A percentile compares a stretch with the other conserved stretches of the same genome.
These are phyloP conservation scores for Artemisia tridentata DNA, from an alignment of 129 eudicot species.

Conservation along the genomic window DNA sequence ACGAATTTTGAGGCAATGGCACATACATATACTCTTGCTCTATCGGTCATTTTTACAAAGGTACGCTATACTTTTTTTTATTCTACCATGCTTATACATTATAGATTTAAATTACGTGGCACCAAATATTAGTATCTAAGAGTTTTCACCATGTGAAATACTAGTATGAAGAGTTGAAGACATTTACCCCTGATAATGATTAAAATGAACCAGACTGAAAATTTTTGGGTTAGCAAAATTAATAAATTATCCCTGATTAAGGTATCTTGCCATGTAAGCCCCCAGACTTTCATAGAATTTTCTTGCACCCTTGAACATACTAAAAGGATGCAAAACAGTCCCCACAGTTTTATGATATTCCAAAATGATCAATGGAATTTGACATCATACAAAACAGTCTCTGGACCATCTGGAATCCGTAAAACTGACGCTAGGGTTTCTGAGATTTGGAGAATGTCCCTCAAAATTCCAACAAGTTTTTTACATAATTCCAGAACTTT, in stretches of 20 bases:
- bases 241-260: not conserved
- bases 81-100: not conserved
- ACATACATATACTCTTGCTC: conserved; percentile 60
- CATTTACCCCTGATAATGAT: too few species aligned
- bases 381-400: conserved; percentile 7
- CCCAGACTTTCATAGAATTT: not conserved
- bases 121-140: not conserved
- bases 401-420: not conserved
- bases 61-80: conserved; percentile 26
- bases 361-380: conserved; percentile 6
- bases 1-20: conserved; percentile 77
- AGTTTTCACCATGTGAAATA: not conserved
- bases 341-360: not conserved
- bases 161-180: not conserved
- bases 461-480: not conserved
- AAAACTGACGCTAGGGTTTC: conserved; percentile 1
- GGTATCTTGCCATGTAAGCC: not conserved
- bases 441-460: conserved; percentile 5
- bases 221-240: not conserved
- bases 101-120: not conserved
- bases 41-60: conserved; percentile 62
- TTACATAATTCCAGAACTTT: conserved; percentile 3
- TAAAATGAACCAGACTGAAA: not conserved
- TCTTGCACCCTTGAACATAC: too few species aligned
- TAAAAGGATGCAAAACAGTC: not conserved